phyloP scores from a whole-genome alignment of 345 rosid genomes.

The Theobroma cacao region DNA sequence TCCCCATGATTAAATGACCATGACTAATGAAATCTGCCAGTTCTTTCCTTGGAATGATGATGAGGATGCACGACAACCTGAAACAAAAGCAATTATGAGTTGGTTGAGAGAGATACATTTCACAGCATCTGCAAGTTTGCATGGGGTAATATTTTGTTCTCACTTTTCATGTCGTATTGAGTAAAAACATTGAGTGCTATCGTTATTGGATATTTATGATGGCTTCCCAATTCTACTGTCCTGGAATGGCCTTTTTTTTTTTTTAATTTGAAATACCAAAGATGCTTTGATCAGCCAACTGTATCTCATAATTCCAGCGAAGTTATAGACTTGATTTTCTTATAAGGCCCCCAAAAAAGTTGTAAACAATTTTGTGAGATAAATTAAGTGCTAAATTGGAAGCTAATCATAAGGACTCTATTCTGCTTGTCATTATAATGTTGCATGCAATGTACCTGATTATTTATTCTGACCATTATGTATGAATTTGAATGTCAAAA shows the following conservation, averaged over 20 bases:
- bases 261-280: background rate
- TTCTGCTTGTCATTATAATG: background rate
- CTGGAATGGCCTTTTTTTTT: background rate
- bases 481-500: background rate
- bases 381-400: background rate
- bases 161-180: constrained; percentile 7
- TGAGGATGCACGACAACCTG: constrained; percentile 68
- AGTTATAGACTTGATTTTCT: background rate
- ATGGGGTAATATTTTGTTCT: constrained; percentile 61
- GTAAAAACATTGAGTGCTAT: background rate
- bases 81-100: constrained; percentile 78
- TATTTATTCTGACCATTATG: background rate
- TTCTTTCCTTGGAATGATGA: constrained; percentile 71
- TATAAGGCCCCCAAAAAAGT: background rate
- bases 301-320: background rate
- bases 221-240: background rate
- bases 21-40: constrained; percentile 38
- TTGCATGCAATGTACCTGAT: background rate
- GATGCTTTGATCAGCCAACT: constrained; percentile 1
- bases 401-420: background rate
- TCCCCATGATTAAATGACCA: constrained; percentile 19
- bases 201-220: background rate
- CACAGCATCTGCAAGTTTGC: constrained; percentile 88
- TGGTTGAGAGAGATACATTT: constrained; percentile 77
- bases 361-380: background rate